phyloP scores from a whole-genome alignment of 2,329 filamentous ascomycete species.

The Colletotrichum theobromicola region DNA sequence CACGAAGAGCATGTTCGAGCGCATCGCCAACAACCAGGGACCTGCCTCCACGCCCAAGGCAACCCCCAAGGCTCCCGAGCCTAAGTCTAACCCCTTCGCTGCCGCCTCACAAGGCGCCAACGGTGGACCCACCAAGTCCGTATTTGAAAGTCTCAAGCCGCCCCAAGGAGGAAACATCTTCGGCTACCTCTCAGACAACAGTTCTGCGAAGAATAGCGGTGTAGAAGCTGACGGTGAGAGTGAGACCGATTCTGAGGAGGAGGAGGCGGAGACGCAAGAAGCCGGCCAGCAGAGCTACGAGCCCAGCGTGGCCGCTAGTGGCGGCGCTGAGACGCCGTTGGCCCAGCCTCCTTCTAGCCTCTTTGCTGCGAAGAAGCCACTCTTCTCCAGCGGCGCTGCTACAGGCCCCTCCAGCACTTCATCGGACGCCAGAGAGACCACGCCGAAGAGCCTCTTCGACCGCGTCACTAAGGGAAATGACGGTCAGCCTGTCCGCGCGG shows the following conservation, averaged over 20 bases:
- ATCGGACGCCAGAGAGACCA: constrained; percentile 48
- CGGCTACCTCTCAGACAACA: constrained; percentile 62
- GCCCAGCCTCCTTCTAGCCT: constrained; percentile 36
- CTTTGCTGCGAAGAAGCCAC: constrained; percentile 34
- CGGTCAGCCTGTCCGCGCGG: constrained; percentile 53
- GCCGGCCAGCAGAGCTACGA: constrained; percentile 48
- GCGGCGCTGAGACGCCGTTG: constrained; percentile 43
- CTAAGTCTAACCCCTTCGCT: constrained; percentile 37
- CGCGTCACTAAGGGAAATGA: constrained; percentile 56
- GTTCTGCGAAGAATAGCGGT: constrained; percentile 60
- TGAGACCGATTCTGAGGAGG: constrained; percentile 47
- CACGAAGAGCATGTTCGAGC: constrained; percentile 62
- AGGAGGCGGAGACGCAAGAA: constrained; percentile 45
- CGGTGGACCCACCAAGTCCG: constrained; percentile 45
- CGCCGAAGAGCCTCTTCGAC: constrained; percentile 59
- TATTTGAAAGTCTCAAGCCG: constrained; percentile 45
- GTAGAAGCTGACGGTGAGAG: constrained; percentile 52
- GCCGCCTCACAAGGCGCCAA: constrained; percentile 38
- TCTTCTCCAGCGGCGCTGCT: constrained; percentile 10
- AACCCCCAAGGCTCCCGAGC: constrained; percentile 29
- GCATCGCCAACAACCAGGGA: constrained; percentile 56
- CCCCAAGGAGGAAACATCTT: constrained; percentile 57
- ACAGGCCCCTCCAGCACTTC: constrained; percentile 39
- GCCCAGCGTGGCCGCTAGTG: constrained; percentile 46
- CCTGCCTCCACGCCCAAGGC: constrained; percentile 36